Evolutionary conservation across 208 protist genomes (phyloP), one percentile per base, ranked within the genome.

Genomic region (Dictyostelium gargantuum): DNA sequence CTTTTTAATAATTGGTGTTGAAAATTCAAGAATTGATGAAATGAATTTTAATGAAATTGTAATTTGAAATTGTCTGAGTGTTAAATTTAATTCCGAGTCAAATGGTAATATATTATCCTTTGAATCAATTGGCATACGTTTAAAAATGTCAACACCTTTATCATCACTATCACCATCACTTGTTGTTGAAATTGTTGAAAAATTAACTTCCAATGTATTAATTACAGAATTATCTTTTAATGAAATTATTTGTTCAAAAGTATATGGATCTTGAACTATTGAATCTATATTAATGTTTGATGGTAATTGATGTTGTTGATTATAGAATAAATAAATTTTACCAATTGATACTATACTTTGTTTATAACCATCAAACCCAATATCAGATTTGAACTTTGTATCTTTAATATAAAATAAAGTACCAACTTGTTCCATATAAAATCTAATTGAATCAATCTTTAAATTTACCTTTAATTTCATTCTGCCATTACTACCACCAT

Each of bases 381-480:
- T 63, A 29, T 44, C 9, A 17, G 50, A 42, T 29, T 42, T 38
- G 17, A 77, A 26, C 26, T 86, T 35, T 0, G 68, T 76, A 38
- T 76, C 66, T 26, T 56, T 19, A 46, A 86, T 63, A 29, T 48
- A 68, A n/a, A 86, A 86, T 32, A 63, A 40, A 19, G 74, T 35
- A 1, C 38, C 44, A 35, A 86, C 50, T 6, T 44, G 44, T 38
- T 56, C 63, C 8, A 74, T 40, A 9, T 58, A 21, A 8, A 86
- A n/a, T 23, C 54, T 56, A 15, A 85, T 40, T 58, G 80, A 46
- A 13, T 61, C 80, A 85, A 85, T 56, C 2, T 61, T 29, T 58
- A 58, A 58, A 80, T 50, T 48, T 75, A 75, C 44, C 19, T 75
- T 75, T 5, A 75, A 46, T 75, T 75, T 70, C 63, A 70, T 70